Conservation (phyloP, 352 stramenopile species). For the Phytopythium boreale region DNA sequence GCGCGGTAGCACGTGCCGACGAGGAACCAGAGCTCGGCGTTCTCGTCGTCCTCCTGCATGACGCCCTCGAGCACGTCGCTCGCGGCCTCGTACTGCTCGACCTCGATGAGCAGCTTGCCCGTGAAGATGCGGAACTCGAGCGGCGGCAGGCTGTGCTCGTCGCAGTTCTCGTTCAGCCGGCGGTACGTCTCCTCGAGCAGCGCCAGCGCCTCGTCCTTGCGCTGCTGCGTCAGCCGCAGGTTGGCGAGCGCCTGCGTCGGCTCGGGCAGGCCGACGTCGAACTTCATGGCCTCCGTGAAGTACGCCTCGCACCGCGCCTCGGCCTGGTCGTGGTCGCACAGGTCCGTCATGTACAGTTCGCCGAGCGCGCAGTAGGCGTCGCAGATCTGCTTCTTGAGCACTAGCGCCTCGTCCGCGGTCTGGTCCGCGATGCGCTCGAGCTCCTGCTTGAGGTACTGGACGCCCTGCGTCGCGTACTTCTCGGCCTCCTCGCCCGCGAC, state of each 20-base stretch:
- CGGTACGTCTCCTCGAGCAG: slow-evolving; percentile 91
- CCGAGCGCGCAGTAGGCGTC: slow-evolving; percentile 93
- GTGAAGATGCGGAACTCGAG: slow-evolving; percentile 84
- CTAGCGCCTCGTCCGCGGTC: slow-evolving; percentile 35
- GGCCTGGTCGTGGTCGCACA: slow-evolving; percentile 92
- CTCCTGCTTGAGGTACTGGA: slow-evolving; percentile 62
- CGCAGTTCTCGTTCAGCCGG: slow-evolving; percentile 77
- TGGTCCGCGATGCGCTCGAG: slow-evolving; percentile 34
- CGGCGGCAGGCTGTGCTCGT: slow-evolving; percentile 70
- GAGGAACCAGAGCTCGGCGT: slow-evolving; percentile 89
- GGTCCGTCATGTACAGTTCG: slow-evolving; percentile 98
- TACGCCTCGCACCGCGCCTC: slow-evolving; percentile 91
- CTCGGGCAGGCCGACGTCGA: slow-evolving; percentile 90
- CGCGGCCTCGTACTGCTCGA: slow-evolving; percentile 80
- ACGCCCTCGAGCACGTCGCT: slow-evolving; percentile 82
- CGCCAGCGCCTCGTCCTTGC: slow-evolving; percentile 85
- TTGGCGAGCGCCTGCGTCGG: slow-evolving; percentile 94
- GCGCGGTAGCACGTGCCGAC: slow-evolving; percentile 86
- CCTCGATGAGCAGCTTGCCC: slow-evolving; percentile 85
- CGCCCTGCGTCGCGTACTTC: slow-evolving; percentile 64
- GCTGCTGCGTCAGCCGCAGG: slow-evolving; percentile 92
- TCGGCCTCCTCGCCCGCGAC: slow-evolving; percentile 70
- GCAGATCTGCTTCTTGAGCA: slow-evolving; percentile 90
- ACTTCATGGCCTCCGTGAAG: slow-evolving; percentile 88
- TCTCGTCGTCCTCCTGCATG: slow-evolving; percentile 89